These are phyloP conservation scores for Jimgerdemannia flammicorona DNA, from an alignment of 192 early-diverging fungal genomes.

Conservation along the genomic window DNA sequence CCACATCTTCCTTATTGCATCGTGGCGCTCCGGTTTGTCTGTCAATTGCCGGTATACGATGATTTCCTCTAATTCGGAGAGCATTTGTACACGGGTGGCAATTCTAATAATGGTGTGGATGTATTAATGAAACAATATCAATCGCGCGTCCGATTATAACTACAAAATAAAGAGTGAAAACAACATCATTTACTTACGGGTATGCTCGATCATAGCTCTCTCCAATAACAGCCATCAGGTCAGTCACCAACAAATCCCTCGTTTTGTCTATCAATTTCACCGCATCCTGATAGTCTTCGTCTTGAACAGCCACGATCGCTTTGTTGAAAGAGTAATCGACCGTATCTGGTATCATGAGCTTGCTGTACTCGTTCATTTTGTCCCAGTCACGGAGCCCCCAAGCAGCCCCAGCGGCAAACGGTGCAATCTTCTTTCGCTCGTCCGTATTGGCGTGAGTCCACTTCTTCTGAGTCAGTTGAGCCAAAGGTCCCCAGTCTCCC, in stretches of 20 bases:
- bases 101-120: conserved; percentile 55
- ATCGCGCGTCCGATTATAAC: conserved; percentile 3
- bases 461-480: conserved; percentile 71
- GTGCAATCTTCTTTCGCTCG: conserved; percentile 71
- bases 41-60: conserved; percentile 82
- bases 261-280: conserved; percentile 73
- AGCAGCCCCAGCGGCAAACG: conserved; percentile 84
- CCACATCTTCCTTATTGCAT: conserved; percentile 84
- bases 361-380: conserved; percentile 87
- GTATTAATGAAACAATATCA: conserved; percentile 7
- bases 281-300: conserved; percentile 73
- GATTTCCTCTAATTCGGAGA: conserved; percentile 96
- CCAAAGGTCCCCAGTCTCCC: conserved; percentile 89
- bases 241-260: conserved; percentile 77
- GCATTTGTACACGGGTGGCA: conserved; percentile 74
- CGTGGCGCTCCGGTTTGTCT: conserved; percentile 73
- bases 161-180: conserved; percentile 12
- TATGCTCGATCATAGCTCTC: conserved; percentile 96
- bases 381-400: conserved; percentile 90
- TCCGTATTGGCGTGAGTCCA: conserved; percentile 38
- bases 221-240: conserved; percentile 80
- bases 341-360: conserved; percentile 68
- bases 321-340: conserved; percentile 82
- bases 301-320: conserved; percentile 82
- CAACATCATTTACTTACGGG: no score